Base-by-base conservation (phyloP, 2,329 filamentous ascomycete genomes). In the Diaporthe amygdali region DNA sequence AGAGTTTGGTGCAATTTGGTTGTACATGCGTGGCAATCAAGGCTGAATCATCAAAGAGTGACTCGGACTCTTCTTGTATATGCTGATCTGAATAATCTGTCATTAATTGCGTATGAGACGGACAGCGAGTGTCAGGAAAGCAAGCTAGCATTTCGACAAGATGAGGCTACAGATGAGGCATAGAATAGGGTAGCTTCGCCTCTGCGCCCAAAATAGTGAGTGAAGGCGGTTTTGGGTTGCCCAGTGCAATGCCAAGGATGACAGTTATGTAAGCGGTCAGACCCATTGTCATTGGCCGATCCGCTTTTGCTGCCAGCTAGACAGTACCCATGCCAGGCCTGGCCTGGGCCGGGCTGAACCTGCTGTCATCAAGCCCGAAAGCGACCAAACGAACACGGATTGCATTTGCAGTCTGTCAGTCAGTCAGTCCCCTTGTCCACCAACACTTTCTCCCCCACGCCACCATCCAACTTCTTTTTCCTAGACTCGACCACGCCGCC, bases 311-410 rank as follows among this genome's bases (percentile, higher is more conserved):
- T 41, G 30, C 63, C 68, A 44, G 51, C 59, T 51, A 27, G 37
- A 63, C 39, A 2, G 51, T 41, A 34, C 56, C 56, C 56, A 47
- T 39, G 17, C 20, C 3, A 34, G 55, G 37, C 54, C 32, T 56
- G 49, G 39, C 47, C 59, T 70, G 46, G 44, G 32, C 68, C 56
- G 59, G 44, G 49, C 52, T 49, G 69, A 71, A 70, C 52, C 70
- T 73, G 69, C 69, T 67, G 66, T 73, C 71, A 71, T 71, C 71
- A 64, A 59, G 61, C 66, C 68, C 44, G 52, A 68, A 46, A 70
- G 34, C 66, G 32, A 56, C 55, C 51, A 67, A 70, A 66, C 71
- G 39, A 69, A 63, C 70, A 55, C 71, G 66, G 69, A 74, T 61
- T 63, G 56, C 56, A 63, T 63, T 63, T 47, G 47, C 56, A 47